Evolutionary conservation across 495 filamentous ascomycete species (phyloP).

Genomic region (Penicillium roqueforti): DNA sequence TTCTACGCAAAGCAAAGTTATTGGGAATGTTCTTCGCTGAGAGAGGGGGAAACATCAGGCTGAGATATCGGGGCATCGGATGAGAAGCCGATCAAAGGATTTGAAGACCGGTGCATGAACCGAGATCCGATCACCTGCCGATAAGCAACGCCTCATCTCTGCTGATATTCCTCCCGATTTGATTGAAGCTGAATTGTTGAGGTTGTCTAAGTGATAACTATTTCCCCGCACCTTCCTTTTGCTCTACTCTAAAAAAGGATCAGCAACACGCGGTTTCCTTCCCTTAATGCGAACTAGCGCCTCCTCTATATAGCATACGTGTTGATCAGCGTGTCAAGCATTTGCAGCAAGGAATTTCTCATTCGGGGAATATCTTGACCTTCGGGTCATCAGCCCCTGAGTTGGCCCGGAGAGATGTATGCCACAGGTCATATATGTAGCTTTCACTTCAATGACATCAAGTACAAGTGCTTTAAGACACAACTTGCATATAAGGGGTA

Average conservation of each 20-base stretch:
- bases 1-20: neutral
- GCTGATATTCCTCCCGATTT: neutral
- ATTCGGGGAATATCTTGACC: neutral
- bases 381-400: neutral
- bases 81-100: conserved; percentile 1
- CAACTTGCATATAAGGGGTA: neutral
- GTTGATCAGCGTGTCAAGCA: neutral
- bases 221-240: neutral
- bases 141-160: neutral
- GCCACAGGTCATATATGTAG: neutral
- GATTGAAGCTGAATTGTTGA: neutral
- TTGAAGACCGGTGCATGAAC: neutral
- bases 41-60: neutral
- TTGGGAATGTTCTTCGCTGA: neutral
- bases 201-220: neutral
- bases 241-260: neutral
- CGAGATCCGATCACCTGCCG: conserved; percentile 10
- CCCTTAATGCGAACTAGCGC: neutral
- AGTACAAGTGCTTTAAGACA: neutral
- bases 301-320: neutral
- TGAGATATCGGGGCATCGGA: neutral
- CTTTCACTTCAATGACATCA: neutral
- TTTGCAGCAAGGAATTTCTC: neutral
- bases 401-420: neutral
- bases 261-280: neutral